These are phyloP conservation scores for Globisporangium barbulae DNA, from an alignment of 352 stramenopile genomes.

Conservation along the genomic window DNA sequence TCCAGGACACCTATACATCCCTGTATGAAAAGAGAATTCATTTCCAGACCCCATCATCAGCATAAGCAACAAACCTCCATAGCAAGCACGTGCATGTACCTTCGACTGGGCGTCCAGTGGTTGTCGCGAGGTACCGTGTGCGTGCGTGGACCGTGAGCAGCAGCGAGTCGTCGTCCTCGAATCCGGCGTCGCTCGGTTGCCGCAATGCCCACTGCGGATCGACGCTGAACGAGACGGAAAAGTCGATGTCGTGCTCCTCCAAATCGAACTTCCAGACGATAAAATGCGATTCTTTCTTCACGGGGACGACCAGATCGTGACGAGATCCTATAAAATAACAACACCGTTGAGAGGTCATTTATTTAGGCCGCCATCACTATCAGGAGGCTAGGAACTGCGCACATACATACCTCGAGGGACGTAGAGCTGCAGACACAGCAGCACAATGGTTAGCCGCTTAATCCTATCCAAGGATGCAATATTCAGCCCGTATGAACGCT, in stretches of 20 bases:
- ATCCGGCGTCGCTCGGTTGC: conserved; percentile 15
- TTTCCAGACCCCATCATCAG: no score
- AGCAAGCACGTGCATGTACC: conserved; percentile 13
- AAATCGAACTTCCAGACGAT: conserved; percentile 84
- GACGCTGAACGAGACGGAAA: conserved; percentile 53
- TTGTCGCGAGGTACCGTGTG: conserved; percentile 54
- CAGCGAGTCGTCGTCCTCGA: conserved; percentile 24
- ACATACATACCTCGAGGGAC: conserved; percentile 14
- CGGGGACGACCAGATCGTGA: conserved; percentile 55
- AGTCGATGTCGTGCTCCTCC: conserved; percentile 80
- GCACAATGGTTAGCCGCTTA: not conserved
- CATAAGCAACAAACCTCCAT: no score
- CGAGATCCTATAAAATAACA: conserved; percentile 30
- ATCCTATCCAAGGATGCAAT: not conserved
- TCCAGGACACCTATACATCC: conserved; percentile 55
- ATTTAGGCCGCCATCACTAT: not conserved
- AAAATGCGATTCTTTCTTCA: conserved; percentile 44
- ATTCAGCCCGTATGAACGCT: not conserved
- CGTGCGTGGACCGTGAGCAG: conserved; percentile 57
- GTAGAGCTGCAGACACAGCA: conserved; percentile 11
- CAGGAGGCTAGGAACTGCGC: not conserved
- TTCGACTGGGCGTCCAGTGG: conserved; percentile 53
- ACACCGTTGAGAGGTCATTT: no score
- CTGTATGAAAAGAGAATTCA: conserved; percentile 8
- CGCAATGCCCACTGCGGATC: conserved; percentile 20